Base-by-base conservation (phyloP, 352 stramenopile genomes). In the Pelagophyceae sp. region DNA sequence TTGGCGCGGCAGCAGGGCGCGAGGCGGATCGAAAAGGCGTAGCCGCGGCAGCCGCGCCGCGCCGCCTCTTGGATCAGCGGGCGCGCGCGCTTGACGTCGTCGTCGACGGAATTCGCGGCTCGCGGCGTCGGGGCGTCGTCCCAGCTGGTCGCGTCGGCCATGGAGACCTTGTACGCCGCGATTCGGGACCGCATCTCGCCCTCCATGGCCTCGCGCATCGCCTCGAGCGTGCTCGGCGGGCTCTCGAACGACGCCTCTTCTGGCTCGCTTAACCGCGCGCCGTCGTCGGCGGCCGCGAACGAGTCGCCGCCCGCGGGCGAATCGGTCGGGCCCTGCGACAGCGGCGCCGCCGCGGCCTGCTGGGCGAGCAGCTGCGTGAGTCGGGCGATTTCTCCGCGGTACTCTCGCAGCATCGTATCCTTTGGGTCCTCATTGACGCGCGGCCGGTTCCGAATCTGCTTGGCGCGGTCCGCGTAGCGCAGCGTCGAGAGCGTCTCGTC, bases 401-500 rank as follows among this genome's bases (percentile, higher is more conserved):
- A 93, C 78, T 93, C 89, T 29, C 90, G 85, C 50, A 96, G 79
- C 81, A 95, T 93, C n/a, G 90, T 88, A 76, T 93, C 90, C 77
- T 95, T 95, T 0, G 92, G 92, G 75, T 98, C 94, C 67, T 97
- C 90, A 83, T 98, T 98, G 75, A 96, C 88, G 0, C 92, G 90
- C 1, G 94, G 93, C 67, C 96, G 95, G 87, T 98, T 98, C 81
- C 96, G 96, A 80, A 98, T 98, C 79, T 98, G 97, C 75, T 96
- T 92, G 40, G 95, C 94, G 0, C 94, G 90, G 77, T 97, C 96
- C 0, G 95, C 95, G 77, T 98, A 98, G 45, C 93, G 90, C 38
- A 99, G 82, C 61, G 95, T 98, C 40, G 90, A 97, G 11, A 98
- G 77, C 0, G 93, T 98, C 78, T 99, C 95, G 78, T 95, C 93